These are phyloP conservation scores for Botrytis deweyae DNA, from an alignment of 2,329 filamentous ascomycete species.

Conservation along the genomic window DNA sequence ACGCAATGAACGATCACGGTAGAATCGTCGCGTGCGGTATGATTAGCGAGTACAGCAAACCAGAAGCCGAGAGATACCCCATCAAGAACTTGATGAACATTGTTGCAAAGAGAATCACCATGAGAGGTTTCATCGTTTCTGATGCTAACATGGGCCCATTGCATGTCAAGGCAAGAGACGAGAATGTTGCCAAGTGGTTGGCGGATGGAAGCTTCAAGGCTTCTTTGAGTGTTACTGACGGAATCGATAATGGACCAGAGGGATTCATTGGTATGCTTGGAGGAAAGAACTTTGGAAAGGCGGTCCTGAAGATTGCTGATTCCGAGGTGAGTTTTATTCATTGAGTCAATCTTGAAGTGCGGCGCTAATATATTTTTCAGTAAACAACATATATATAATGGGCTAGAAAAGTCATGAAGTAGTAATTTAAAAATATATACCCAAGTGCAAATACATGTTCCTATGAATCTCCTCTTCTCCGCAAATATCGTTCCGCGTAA, in stretches of 20 bases:
- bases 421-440: background rate
- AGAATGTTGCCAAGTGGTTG: conserved; percentile 68
- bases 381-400: background rate
- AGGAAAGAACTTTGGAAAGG: conserved; percentile 73
- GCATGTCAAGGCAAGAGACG: conserved; percentile 60
- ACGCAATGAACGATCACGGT: conserved; percentile 61
- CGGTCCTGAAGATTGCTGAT: conserved; percentile 60
- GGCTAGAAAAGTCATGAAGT: background rate
- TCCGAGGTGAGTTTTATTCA: conserved; percentile 21
- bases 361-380: background rate
- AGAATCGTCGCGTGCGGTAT: conserved; percentile 63
- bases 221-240: conserved; percentile 58
- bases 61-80: conserved; percentile 53
- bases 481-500: too few relatives aligned
- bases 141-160: conserved; percentile 62
- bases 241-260: conserved; percentile 65
- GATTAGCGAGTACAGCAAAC: conserved; percentile 67
- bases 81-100: conserved; percentile 61
- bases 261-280: conserved; percentile 66
- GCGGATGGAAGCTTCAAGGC: conserved; percentile 64
- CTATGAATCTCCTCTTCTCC: too few relatives aligned
- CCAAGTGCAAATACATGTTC: background rate
- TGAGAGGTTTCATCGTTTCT: conserved; percentile 66
- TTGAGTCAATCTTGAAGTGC: too few relatives aligned
- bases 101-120: conserved; percentile 60